Percentiles rank a stretch among this genome's conserved stretches.
phyloP scores from a whole-genome alignment of 83 land plant genomes.

The Diphasiastrum complanatum region DNA sequence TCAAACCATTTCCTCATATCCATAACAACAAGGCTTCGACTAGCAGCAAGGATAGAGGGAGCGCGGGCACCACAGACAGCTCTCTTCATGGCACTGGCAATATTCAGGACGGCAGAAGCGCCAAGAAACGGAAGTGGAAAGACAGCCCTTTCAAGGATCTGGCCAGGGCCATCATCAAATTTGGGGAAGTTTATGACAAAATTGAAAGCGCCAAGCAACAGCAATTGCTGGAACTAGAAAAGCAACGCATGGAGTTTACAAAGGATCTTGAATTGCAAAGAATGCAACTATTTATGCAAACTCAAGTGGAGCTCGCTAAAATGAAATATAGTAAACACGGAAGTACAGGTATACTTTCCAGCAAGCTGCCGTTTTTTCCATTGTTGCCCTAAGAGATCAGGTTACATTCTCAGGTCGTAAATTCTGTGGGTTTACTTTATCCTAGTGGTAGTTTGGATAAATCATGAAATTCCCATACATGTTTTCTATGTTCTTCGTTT shows the following conservation, averaged over 20 bases:
- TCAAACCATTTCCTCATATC: too few relatives aligned
- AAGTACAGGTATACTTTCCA: neutral
- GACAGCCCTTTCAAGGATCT: constrained; percentile 10
- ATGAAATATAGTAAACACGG: constrained; percentile 9
- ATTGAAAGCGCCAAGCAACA: constrained; percentile 14
- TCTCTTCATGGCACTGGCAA: neutral
- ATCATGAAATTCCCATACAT: too few relatives aligned
- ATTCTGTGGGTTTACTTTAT: too few relatives aligned
- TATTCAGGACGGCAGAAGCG: neutral
- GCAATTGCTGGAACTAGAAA: constrained; percentile 8
- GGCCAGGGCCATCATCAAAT: constrained; percentile 10
- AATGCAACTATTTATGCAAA: constrained; percentile 16
- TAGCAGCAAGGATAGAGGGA: neutral
- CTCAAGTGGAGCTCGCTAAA: constrained; percentile 17
- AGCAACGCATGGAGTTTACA: constrained; percentile 16
- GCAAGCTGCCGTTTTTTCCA: too few relatives aligned
- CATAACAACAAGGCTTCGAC: neutral
- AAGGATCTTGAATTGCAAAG: constrained; percentile 16
- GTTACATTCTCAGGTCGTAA: too few relatives aligned
- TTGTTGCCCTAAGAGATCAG: too few relatives aligned
- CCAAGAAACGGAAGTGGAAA: constrained; percentile 1
- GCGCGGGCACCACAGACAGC: constrained; percentile 7
- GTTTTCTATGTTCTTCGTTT: too few relatives aligned
- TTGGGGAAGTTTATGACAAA: constrained; percentile 13
- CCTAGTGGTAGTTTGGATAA: too few relatives aligned